Evolutionary conservation across 1,284 basidiomycete species (phyloP).

Genomic region (Hortiboletus rubellus): DNA sequence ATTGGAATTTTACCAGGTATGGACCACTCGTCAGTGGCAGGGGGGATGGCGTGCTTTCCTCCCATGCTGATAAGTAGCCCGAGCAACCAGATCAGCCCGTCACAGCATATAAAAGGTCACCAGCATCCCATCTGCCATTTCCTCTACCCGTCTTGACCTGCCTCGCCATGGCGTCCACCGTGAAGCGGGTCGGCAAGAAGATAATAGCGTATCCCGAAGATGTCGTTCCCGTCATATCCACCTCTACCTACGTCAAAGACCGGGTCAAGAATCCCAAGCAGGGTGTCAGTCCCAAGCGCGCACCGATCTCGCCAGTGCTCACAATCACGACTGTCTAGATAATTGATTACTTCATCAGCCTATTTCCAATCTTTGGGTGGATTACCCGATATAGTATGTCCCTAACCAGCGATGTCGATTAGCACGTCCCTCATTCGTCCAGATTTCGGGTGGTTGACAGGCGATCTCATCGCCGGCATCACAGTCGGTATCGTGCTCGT

Average conservation of each 20-base stretch:
- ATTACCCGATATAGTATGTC: constrained; percentile 78
- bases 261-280: constrained; percentile 45
- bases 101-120: neutral
- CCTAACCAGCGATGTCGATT: neutral
- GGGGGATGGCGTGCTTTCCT: constrained; percentile 32
- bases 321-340: constrained; percentile 40
- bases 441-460: constrained; percentile 73
- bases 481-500: constrained; percentile 92
- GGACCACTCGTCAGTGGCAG: constrained; percentile 16
- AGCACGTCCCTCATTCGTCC: neutral
- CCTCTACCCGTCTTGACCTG: neutral
- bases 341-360: constrained; percentile 58
- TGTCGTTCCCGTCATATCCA: constrained; percentile 55
- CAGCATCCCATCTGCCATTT: too few relatives aligned
- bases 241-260: constrained; percentile 51
- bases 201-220: constrained; percentile 63
- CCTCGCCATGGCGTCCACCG: constrained; percentile 42
- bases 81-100: neutral
- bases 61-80: constrained; percentile 11
- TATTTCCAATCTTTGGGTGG: constrained; percentile 88
- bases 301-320: constrained; percentile 10
- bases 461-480: constrained; percentile 86
- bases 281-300: constrained; percentile 41
- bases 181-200: constrained; percentile 56
- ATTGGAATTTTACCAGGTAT: neutral